phyloP scores from a whole-genome alignment of 139 green algal species.

The Axilococcus clingmanii region DNA sequence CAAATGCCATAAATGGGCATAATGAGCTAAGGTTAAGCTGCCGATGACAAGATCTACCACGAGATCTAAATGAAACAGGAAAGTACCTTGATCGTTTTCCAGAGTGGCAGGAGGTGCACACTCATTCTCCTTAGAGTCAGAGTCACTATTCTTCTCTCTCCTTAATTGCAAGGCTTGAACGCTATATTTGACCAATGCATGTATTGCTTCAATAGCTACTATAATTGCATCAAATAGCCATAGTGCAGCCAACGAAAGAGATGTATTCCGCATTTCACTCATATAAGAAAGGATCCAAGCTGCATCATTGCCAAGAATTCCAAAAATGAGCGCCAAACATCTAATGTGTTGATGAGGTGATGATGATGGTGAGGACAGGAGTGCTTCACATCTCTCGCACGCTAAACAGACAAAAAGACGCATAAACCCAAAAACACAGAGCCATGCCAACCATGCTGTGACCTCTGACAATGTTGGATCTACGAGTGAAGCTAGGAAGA shows the following conservation, averaged over 20 bases:
- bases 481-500: conserved; percentile 9
- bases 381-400: conserved; percentile 11
- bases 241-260: conserved; percentile 5
- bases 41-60: conserved; percentile 80
- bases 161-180: conserved; percentile 4
- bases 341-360: conserved; percentile 6
- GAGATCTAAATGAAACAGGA: conserved; percentile 93
- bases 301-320: conserved; percentile 15
- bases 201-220: conserved; percentile 12
- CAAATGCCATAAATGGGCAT: conserved; percentile 91
- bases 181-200: conserved; percentile 7
- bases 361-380: conserved; percentile 12
- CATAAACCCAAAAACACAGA: conserved; percentile 2
- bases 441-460: not conserved
- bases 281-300: conserved; percentile 2
- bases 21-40: conserved; percentile 69
- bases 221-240: conserved; percentile 16
- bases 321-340: conserved; percentile 10
- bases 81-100: conserved; percentile 31
- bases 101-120: not conserved
- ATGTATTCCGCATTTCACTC: not conserved
- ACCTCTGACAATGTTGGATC: not conserved
- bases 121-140: too few relatives aligned
- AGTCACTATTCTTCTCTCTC: not conserved
- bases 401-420: conserved; percentile 13